Conservation (phyloP, 2,329 filamentous ascomycete genomes). For the Claviceps citrina region DNA sequence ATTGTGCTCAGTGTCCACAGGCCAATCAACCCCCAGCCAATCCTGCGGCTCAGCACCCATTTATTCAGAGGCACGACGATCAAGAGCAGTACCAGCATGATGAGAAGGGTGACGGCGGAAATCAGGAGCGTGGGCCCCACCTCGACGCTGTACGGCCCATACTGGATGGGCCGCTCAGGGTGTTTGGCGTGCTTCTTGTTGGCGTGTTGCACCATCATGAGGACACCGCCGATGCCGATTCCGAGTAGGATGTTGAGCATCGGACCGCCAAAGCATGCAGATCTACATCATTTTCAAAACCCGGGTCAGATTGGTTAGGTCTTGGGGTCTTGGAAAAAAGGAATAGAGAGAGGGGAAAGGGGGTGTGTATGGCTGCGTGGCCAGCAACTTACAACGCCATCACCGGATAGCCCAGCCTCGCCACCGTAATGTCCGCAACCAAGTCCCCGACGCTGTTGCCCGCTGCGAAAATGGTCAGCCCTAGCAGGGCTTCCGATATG, state of each 20-base stretch:
- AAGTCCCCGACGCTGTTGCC: conserved; percentile 91
- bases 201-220: conserved; percentile 64
- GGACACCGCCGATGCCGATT: conserved; percentile 79
- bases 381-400: conserved; percentile 59
- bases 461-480: conserved; percentile 88
- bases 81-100: conserved; percentile 65
- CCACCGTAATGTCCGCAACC: conserved; percentile 88
- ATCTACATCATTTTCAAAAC: too few species aligned
- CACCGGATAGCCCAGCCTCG: conserved; percentile 81
- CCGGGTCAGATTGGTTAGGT: too few species aligned
- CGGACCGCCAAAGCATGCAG: conserved; percentile 92
- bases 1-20: conserved; percentile 72
- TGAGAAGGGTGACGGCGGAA: conserved; percentile 65
- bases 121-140: conserved; percentile 77
- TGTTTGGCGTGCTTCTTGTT: conserved; percentile 51
- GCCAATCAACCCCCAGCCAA: conserved; percentile 66
- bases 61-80: conserved; percentile 70
- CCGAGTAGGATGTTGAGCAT: conserved; percentile 96
- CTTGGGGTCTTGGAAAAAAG: background rate
- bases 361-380: background rate
- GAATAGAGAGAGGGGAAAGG: background rate
- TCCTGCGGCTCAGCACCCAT: conserved; percentile 69
- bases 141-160: conserved; percentile 67
- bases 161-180: conserved; percentile 46
- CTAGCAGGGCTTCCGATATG: conserved; percentile 89